Conservation (phyloP, 2,329 filamentous ascomycete genomes). For the Rutstroemia sp. region DNA sequence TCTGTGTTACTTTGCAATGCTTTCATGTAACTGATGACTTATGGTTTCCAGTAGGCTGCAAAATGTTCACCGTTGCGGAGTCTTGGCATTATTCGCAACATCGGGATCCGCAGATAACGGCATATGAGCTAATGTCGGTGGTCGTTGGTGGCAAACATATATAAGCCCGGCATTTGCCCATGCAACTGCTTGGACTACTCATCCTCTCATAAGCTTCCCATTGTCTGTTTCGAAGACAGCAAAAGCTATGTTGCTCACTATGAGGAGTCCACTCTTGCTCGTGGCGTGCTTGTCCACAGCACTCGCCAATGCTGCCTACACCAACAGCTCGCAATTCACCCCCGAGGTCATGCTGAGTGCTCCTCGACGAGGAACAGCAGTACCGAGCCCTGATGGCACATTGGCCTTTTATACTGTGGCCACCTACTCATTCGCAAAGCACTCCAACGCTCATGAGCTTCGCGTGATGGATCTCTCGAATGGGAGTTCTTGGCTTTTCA, state of each 20-base stretch:
- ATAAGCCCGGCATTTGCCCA: background rate
- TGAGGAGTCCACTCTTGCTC: conserved; percentile 3
- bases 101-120: background rate
- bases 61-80: background rate
- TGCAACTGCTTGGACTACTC: background rate
- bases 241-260: conserved; percentile 5
- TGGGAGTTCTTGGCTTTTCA: conserved; percentile 16
- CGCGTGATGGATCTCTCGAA: conserved; percentile 54
- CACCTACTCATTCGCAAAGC: conserved; percentile 68
- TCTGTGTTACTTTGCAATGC: background rate
- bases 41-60: background rate
- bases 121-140: background rate
- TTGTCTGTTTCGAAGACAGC: background rate
- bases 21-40: background rate
- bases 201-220: background rate
- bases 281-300: background rate
- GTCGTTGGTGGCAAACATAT: background rate
- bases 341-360: conserved; percentile 69
- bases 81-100: conserved; percentile 5
- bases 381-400: conserved; percentile 60
- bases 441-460: conserved; percentile 49
- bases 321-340: conserved; percentile 42
- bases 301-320: conserved; percentile 8
- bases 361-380: conserved; percentile 59
- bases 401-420: conserved; percentile 62